Evolutionary conservation across 2,329 filamentous ascomycete species (phyloP), one percentile per base, ranked within the genome.

Genomic region (Penicillium sp.): DNA sequence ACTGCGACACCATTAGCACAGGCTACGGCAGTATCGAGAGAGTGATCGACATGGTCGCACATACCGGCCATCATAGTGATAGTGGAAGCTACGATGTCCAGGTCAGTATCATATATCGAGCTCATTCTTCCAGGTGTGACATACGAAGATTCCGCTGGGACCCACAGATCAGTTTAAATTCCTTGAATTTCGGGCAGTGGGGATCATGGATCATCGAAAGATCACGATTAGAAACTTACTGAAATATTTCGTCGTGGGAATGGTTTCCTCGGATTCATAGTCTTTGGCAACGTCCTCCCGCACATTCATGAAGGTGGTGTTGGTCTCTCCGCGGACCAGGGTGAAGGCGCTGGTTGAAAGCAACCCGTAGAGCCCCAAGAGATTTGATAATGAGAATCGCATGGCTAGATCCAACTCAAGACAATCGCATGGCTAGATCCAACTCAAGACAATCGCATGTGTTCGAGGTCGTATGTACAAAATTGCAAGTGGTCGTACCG

Each of bases 51-150:
- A 41, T 13, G n/a, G 12, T 36, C 21, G 24, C 36, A 41, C 55
- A 47, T 63, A 70, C 69, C 69, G 79, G 52, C 80, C 80, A 60
- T 83, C 81, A 67, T 83, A 83, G 58, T 83, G 81, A 48, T 74
- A 71, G 60, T 81, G 73, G 65, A 83, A 83, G 54, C 75, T 76
- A 39, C 16, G 23, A 36, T 3, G 18, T 57, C n/a, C 39, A 42
- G 13, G 34, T 53, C 43, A 52, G 51, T 52, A 47, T 9, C 12
- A 28, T n/a, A 34, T 5, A 16, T 13, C 15, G 18, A 18, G 23
- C 7, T n/a, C 21, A 8, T 26, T 31, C 7, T 34, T 42, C 6
- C 34, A n/a, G 13, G 26, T 44, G 42, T n/a, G 36, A 66, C 69
- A 58, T 71, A 76, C 72, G 60, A 60, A 18, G 74, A 76, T 66